Conservation (phyloP, 2,329 filamentous ascomycete species). For the Metarhizium brunneum region DNA sequence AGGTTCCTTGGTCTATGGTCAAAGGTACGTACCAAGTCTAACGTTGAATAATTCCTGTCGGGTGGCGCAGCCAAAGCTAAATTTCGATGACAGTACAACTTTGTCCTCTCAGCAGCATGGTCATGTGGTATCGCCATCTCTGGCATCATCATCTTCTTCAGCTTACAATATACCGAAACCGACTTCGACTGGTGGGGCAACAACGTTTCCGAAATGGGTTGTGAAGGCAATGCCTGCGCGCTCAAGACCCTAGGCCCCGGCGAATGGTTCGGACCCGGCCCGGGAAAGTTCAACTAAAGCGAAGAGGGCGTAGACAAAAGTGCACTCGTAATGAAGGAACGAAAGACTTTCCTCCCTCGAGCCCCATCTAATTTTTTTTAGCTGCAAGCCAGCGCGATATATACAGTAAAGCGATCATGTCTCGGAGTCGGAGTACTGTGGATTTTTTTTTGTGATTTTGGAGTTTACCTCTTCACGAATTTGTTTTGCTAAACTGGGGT, state of each 20-base stretch:
- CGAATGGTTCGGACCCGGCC: conserved; percentile 30
- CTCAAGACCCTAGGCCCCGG: conserved; percentile 23
- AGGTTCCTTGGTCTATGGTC: conserved; percentile 42
- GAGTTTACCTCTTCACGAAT: neutral
- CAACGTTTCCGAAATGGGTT: conserved; percentile 28
- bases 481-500: neutral
- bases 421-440: neutral
- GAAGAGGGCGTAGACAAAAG: neutral
- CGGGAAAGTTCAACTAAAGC: conserved; percentile 27
- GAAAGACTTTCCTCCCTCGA: conserved; percentile 8
- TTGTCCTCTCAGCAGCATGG: conserved; percentile 42
- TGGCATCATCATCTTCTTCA: conserved; percentile 45
- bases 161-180: conserved; percentile 33
- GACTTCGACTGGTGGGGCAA: conserved; percentile 42
- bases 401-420: conserved; percentile 1
- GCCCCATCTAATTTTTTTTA: neutral
- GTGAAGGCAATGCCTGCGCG: conserved; percentile 31
- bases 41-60: neutral
- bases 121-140: conserved; percentile 40
- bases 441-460: neutral
- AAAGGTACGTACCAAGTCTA: conserved; percentile 25
- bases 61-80: neutral
- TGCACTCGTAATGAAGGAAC: neutral
- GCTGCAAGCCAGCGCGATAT: neutral
- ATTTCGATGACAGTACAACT: conserved; percentile 33